Evolutionary conservation across 2,329 filamentous ascomycete species (phyloP).

Genomic region (Colletotrichum magnum): DNA sequence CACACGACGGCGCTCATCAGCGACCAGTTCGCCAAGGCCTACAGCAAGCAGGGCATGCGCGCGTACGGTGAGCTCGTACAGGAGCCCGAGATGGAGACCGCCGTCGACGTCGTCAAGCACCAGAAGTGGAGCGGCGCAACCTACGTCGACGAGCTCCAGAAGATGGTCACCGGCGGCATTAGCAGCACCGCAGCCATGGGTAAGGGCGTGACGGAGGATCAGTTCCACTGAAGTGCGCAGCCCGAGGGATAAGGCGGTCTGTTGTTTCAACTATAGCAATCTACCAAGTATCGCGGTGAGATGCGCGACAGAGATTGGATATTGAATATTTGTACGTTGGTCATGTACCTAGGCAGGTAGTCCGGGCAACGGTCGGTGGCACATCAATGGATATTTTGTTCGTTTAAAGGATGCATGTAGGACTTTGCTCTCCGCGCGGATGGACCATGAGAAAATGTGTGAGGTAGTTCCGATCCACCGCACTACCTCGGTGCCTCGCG

Average conservation of each 20-base stretch:
- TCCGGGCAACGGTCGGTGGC: conserved; percentile 12
- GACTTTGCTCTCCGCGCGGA: too few relatives aligned
- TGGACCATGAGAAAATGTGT: too few relatives aligned
- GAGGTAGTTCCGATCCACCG: too few relatives aligned
- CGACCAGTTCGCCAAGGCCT: conserved; percentile 89
- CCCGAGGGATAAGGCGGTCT: not conserved
- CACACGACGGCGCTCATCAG: conserved; percentile 96
- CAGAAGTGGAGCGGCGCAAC: conserved; percentile 99
- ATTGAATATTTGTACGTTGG: conserved; percentile 8
- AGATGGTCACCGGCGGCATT: conserved; percentile 96
- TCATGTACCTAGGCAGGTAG: conserved; percentile 22
- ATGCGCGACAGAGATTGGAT: not conserved
- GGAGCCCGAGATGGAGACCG: conserved; percentile 93
- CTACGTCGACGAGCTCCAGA: conserved; percentile 94
- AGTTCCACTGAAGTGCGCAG: conserved; percentile 74
- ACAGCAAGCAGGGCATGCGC: conserved; percentile 87
- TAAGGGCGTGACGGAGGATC: conserved; percentile 96
- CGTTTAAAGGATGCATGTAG: not conserved
- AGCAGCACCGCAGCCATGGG: conserved; percentile 96
- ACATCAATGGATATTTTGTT: conserved; percentile 13
- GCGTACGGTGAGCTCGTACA: conserved; percentile 98
- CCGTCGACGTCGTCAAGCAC: conserved; percentile 96
- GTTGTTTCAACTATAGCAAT: too few relatives aligned
- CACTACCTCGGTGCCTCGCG: too few relatives aligned
- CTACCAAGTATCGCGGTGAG: too few relatives aligned